phyloP scores from a whole-genome alignment of 2,329 filamentous ascomycete genomes.

The Colletotrichum sp. region DNA sequence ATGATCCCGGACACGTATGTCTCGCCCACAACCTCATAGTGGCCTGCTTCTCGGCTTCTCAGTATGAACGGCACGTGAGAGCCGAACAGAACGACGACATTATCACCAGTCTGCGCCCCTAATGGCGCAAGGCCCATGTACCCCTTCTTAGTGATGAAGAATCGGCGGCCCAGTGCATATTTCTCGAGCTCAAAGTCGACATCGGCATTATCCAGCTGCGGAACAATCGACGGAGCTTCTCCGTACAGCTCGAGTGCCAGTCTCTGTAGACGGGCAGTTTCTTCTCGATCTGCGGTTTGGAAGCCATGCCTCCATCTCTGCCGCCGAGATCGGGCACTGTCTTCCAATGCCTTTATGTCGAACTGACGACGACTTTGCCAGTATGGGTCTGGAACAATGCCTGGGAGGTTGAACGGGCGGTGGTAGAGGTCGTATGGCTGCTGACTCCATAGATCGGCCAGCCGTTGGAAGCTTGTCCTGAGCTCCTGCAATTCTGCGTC shows the following conservation, averaged over 20 bases:
- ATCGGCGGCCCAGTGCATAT: background rate
- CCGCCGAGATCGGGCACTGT: background rate
- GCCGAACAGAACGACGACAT: background rate
- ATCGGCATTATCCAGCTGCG: too few species aligned
- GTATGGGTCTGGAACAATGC: background rate
- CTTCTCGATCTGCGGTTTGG: background rate
- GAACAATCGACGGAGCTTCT: too few species aligned
- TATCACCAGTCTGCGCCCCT: background rate
- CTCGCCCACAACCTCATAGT: background rate
- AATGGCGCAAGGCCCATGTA: background rate
- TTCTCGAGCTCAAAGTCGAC: background rate
- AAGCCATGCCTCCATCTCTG: background rate
- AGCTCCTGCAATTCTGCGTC: background rate
- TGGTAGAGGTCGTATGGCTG: background rate
- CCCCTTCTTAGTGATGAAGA: background rate
- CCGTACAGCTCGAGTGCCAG: too few species aligned
- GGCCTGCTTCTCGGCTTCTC: accelerated
- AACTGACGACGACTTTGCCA: background rate
- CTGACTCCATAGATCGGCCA: background rate
- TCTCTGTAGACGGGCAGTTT: background rate
- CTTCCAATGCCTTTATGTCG: background rate
- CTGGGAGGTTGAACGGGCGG: background rate
- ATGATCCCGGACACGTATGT: background rate
- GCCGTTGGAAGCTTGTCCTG: background rate
- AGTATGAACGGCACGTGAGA: background rate